Percentiles rank a stretch among this genome's conserved stretches.
Conservation (phyloP, 257 asterid species). For the Nicotiana obtusifolia region DNA sequence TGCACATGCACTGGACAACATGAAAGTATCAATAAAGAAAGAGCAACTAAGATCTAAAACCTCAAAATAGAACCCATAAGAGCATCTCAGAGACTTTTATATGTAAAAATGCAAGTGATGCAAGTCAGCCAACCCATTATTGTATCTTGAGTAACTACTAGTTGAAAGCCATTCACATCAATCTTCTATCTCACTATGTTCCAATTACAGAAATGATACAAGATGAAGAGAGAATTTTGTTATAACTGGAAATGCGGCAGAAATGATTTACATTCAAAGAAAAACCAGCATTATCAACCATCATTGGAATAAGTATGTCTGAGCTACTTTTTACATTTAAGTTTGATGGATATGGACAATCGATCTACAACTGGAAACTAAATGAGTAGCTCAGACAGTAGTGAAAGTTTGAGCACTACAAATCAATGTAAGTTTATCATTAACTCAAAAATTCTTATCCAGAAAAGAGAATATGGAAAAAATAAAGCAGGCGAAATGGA, state of each 20-base stretch:
- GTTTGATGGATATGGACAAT: not conserved
- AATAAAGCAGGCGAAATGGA: too few relatives aligned
- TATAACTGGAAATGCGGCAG: not conserved
- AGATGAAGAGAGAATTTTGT: not conserved
- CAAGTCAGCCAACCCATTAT: not conserved
- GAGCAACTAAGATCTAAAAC: not conserved
- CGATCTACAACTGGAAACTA: not conserved
- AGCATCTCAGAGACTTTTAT: not conserved
- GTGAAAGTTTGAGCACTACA: not conserved
- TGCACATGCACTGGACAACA: slow-evolving; percentile 56
- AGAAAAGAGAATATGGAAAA: not conserved
- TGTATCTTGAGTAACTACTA: not conserved
- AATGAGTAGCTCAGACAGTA: not conserved
- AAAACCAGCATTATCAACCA: not conserved
- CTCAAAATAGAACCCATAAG: not conserved
- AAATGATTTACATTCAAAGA: not conserved
- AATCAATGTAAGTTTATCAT: not conserved
- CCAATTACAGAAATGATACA: not conserved
- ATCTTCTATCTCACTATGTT: not conserved
- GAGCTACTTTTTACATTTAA: not conserved
- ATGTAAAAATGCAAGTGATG: not conserved
- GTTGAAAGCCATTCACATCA: not conserved
- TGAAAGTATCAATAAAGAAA: not conserved
- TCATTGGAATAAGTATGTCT: not conserved
- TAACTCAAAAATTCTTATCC: not conserved